Evolutionary conservation across 2,329 filamentous ascomycete species (phyloP).

Genomic region (Pestalotiopsis sp.): DNA sequence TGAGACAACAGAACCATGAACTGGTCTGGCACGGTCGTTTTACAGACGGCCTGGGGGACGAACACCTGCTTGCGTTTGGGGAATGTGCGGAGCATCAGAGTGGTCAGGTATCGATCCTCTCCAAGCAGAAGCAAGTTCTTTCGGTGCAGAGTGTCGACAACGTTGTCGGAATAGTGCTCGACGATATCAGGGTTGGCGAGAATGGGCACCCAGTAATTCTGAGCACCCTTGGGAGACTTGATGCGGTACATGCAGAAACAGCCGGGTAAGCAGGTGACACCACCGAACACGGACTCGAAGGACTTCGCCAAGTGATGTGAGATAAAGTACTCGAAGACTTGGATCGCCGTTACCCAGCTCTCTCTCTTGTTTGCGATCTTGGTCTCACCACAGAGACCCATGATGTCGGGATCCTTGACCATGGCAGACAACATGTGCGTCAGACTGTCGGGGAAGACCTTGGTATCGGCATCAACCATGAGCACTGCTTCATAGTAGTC

Average conservation of each 20-base stretch:
- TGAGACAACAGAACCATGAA: slow-evolving; percentile 94
- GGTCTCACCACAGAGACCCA: slow-evolving; percentile 98
- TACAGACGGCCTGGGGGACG: slow-evolving; percentile 97
- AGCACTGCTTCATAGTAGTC: slow-evolving; percentile 98
- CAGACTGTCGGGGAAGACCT: slow-evolving; percentile 96
- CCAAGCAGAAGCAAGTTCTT: slow-evolving; percentile 94
- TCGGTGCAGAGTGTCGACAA: slow-evolving; percentile 96
- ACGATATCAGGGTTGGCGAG: slow-evolving; percentile 98
- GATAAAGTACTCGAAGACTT: slow-evolving; percentile 99
- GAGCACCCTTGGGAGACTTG: slow-evolving; percentile 96
- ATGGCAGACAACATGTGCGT: slow-evolving; percentile 99
- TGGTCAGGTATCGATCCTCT: slow-evolving; percentile 95
- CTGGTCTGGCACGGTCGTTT: slow-evolving; percentile 91
- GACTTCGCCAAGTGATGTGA: slow-evolving; percentile 96
- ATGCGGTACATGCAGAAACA: slow-evolving; percentile 99
- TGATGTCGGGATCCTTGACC: slow-evolving; percentile 98
- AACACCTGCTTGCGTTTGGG: slow-evolving; percentile 99
- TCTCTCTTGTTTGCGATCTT: slow-evolving; percentile 99
- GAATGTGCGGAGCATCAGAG: slow-evolving; percentile 97
- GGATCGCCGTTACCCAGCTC: slow-evolving; percentile 95
- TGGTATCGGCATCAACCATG: slow-evolving; percentile 99
- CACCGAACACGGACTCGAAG: slow-evolving; percentile 97
- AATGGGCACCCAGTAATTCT: slow-evolving; percentile 99
- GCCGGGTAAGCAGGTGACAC: slow-evolving; percentile 96
- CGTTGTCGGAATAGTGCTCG: slow-evolving; percentile 98